A percentile compares a stretch with the other conserved stretches of the same genome.
These are phyloP conservation scores for Phialemoniopsis sp. DNA, from an alignment of 2,329 filamentous ascomycete species.

Conservation along the genomic window DNA sequence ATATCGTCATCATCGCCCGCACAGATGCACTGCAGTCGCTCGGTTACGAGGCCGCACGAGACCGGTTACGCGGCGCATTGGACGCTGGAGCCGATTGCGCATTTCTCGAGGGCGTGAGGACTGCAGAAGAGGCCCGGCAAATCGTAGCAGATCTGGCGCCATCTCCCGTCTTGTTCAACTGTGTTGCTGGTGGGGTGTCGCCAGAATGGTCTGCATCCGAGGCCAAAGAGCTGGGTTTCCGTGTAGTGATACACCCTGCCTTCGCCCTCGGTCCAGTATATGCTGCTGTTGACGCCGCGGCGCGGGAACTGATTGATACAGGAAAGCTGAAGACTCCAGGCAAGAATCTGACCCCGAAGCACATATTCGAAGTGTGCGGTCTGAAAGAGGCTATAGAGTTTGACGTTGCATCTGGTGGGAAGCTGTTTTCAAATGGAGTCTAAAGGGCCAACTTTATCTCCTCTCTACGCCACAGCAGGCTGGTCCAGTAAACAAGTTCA, in stretches of 20 bases:
- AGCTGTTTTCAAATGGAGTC: slow-evolving; percentile 6
- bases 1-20: slow-evolving; percentile 56
- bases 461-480: too few species aligned
- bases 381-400: slow-evolving; percentile 45
- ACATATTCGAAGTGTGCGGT: slow-evolving; percentile 48
- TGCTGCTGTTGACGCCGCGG: slow-evolving; percentile 30
- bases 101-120: slow-evolving; percentile 48
- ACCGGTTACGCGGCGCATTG: slow-evolving; percentile 37
- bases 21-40: slow-evolving; percentile 49
- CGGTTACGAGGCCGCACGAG: slow-evolving; percentile 47
- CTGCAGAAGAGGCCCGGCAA: slow-evolving; percentile 27
- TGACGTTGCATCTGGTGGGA: slow-evolving; percentile 24
- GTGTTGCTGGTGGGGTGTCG: slow-evolving; percentile 51
- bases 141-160: slow-evolving; percentile 42
- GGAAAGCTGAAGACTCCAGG: slow-evolving; percentile 29
- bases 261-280: slow-evolving; percentile 42
- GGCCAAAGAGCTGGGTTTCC: slow-evolving; percentile 51
- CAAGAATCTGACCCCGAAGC: slow-evolving; percentile 16
- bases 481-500: too few species aligned
- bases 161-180: slow-evolving; percentile 51
- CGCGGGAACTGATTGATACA: slow-evolving; percentile 28
- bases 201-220: slow-evolving; percentile 48
- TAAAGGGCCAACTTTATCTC: too few species aligned
- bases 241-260: slow-evolving; percentile 54
- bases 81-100: slow-evolving; percentile 47